phyloP scores from a whole-genome alignment of 2,329 filamentous ascomycete genomes.

The Penicillium sp. region DNA sequence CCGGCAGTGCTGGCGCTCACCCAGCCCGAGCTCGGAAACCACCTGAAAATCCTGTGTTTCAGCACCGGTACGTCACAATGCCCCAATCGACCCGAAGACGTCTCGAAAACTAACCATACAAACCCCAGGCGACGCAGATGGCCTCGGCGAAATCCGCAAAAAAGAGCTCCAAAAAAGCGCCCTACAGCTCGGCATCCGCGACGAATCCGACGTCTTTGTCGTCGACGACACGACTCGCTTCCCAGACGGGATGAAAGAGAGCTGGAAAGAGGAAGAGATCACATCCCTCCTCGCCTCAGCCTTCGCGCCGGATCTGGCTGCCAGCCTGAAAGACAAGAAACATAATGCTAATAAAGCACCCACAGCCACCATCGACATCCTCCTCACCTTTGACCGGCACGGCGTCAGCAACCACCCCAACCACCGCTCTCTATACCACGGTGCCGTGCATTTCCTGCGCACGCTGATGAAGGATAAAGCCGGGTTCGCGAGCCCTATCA shows the following conservation, averaged over 20 bases:
- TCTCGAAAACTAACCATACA: constrained; percentile 3
- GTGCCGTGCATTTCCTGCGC: constrained; percentile 67
- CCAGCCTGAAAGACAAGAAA: constrained; percentile 34
- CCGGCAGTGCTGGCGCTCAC: constrained; percentile 83
- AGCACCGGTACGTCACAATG: constrained; percentile 61
- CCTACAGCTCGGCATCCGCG: constrained; percentile 66
- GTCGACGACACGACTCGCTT: constrained; percentile 71
- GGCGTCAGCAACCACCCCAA: constrained; percentile 90
- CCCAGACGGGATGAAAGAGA: constrained; percentile 78
- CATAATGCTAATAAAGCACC: constrained; percentile 39
- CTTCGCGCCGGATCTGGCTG: constrained; percentile 62
- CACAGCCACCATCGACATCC: constrained; percentile 62
- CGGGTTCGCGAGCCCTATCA: constrained; percentile 67
- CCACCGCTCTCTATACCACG: constrained; percentile 82
- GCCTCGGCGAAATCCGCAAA: constrained; percentile 75
- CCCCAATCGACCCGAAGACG: neutral
- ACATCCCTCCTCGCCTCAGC: constrained; percentile 63
- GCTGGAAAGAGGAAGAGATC: constrained; percentile 69
- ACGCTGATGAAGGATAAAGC: constrained; percentile 58
- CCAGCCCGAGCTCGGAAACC: constrained; percentile 72
- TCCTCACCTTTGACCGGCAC: constrained; percentile 81
- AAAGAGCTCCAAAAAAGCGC: constrained; percentile 79
- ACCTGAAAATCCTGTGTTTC: constrained; percentile 88
- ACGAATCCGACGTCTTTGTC: constrained; percentile 76
- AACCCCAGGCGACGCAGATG: constrained; percentile 70